Evolutionary conservation across 345 rosid genomes (phyloP).

Genomic region (Arabidopsis suecica): DNA sequence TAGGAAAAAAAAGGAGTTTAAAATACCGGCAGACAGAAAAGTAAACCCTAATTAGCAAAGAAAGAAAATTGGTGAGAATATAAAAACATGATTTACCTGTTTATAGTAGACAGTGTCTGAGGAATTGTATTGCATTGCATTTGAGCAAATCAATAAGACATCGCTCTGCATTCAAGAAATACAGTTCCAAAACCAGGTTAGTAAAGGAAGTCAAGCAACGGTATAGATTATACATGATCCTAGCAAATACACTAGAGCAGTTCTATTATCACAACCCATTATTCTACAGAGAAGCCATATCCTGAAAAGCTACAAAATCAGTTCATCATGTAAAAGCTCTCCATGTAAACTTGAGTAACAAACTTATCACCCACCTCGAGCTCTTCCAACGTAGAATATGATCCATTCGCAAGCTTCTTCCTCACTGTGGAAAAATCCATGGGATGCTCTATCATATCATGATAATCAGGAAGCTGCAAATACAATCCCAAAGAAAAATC

Average conservation of each 20-base stretch:
- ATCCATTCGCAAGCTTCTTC: constrained; percentile 76
- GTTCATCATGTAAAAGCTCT: constrained; percentile 10
- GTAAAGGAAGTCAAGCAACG: constrained; percentile 23
- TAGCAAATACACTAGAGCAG: background rate
- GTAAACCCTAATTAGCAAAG: background rate
- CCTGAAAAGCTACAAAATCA: constrained; percentile 23
- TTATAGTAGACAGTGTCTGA: constrained; percentile 76
- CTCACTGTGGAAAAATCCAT: constrained; percentile 89
- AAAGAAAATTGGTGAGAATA: constrained; percentile 23
- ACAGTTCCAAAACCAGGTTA: constrained; percentile 54
- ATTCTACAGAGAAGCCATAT: constrained; percentile 26
- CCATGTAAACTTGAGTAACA: constrained; percentile 22
- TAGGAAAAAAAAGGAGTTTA: background rate
- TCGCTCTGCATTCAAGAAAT: constrained; percentile 69
- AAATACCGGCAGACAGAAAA: background rate
- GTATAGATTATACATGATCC: background rate
- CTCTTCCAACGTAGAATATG: constrained; percentile 66
- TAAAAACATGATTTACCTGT: constrained; percentile 54
- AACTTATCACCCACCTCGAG: constrained; percentile 64
- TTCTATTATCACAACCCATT: background rate
- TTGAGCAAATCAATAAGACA: constrained; percentile 75
- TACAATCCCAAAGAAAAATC: constrained; percentile 7
- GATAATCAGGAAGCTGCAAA: constrained; percentile 86
- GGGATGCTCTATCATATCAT: constrained; percentile 75
- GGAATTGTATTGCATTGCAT: constrained; percentile 84